Evolutionary conservation across 441 rosid species (phyloP).

Genomic region (Croton laevigatus): DNA sequence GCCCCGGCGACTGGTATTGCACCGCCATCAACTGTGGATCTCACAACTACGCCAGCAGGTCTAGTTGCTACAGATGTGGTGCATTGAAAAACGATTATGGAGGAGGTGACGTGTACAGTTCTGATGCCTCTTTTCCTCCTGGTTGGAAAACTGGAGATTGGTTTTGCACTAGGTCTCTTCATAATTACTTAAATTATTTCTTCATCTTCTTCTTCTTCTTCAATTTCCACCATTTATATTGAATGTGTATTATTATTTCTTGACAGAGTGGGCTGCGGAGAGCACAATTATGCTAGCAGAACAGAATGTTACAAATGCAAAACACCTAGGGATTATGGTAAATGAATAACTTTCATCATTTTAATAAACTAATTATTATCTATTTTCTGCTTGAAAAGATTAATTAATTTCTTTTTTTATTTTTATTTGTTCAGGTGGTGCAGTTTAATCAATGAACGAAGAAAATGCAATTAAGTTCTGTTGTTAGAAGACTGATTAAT

Average conservation of each 20-base stretch:
- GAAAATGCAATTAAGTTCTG: neutral
- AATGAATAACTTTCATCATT: no score
- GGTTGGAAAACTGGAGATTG: conserved; percentile 97
- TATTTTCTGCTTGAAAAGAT: neutral
- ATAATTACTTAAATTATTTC: neutral
- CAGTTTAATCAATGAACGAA: conserved; percentile 12
- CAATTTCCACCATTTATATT: no score
- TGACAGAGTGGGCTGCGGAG: conserved; percentile 63
- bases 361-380: neutral
- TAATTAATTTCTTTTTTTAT: neutral
- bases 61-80: conserved; percentile 72
- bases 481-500: conserved; percentile 14
- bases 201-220: no score
- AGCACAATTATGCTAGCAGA: conserved; percentile 89
- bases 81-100: conserved; percentile 46
- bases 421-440: conserved; percentile 42
- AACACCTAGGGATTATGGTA: conserved; percentile 61
- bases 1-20: conserved; percentile 96
- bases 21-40: conserved; percentile 64
- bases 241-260: conserved; percentile 12
- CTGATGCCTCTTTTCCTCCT: conserved; percentile 54
- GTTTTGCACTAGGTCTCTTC: conserved; percentile 59
- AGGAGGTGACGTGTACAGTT: conserved; percentile 26
- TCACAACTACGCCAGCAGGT: conserved; percentile 83
- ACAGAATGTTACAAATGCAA: conserved; percentile 79